These are phyloP conservation scores for Gossypium schwendimanii DNA, from an alignment of 441 rosid genomes.

Conservation along the genomic window DNA sequence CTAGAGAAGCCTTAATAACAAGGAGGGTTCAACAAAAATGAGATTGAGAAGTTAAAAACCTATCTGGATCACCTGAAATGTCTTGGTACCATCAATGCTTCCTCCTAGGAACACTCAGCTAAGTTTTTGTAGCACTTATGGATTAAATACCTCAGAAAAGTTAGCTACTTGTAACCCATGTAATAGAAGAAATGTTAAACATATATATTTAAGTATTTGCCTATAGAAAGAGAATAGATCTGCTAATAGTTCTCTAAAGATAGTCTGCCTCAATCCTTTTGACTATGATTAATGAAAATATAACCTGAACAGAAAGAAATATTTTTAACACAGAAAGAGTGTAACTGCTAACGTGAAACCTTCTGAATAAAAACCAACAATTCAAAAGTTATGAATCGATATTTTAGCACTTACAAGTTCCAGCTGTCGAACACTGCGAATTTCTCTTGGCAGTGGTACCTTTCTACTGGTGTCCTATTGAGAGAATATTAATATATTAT, in stretches of 20 bases:
- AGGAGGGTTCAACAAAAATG: not conserved
- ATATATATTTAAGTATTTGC: not conserved
- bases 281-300: not conserved
- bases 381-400: not conserved
- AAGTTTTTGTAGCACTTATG: no score
- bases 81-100: no score
- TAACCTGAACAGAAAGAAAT: not conserved
- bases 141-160: no score
- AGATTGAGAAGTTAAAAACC: not conserved
- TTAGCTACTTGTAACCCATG: no score
- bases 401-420: slow-evolving; percentile 66
- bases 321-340: not conserved
- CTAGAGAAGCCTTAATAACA: not conserved
- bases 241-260: not conserved
- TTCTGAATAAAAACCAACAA: not conserved
- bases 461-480: slow-evolving; percentile 70
- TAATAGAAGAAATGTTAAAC: no score
- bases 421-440: slow-evolving; percentile 70
- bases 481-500: slow-evolving; percentile 20
- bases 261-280: not conserved
- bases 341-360: not conserved
- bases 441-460: slow-evolving; percentile 75
- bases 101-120: no score
- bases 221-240: slow-evolving; percentile 3
- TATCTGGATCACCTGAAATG: not conserved